Evolutionary conservation across 805 yeast genomes (phyloP), one percentile per base, ranked within the genome.

Genomic region (Starmera dryadoides): DNA sequence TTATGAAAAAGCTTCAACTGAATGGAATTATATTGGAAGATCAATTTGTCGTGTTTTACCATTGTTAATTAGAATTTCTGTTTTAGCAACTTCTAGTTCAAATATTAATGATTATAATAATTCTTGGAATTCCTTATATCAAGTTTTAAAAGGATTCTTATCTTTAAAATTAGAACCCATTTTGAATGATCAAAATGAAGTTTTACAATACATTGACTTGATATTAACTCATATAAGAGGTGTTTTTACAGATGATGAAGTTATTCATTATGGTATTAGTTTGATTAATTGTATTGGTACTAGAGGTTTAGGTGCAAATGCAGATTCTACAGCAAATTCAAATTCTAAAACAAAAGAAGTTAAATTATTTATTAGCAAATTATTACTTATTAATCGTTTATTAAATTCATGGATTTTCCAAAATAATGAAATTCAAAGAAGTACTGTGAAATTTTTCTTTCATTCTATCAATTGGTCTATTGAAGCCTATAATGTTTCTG

Each of bases 21-120:
- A 68, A 35, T 81, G 88, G 87, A 76, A 66, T 53, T 68, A 77
- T 29, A 65, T 75, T 34, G 79, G 85, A 4, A 67, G 86, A 52
- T 75, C 85, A 0, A 59, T 79, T 31, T 80, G 86, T 48, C 71
- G 88, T 37, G 67, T 76, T 9, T 67, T 77, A 16, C 67, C 77
- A 4, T 60, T 77, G 35, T 50, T 82, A 32, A 53, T 81, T 38
- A 70, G 69, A 42, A 41, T 73, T 6, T 58, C 75, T 2, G 53
- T 60, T 4, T 34, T 59, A 22, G 34, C 63, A 7, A 49, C 56
- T 3, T 42, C 46, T 25, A 38, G 39, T 6, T 39, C 41, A 7
- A 52, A 55, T 6, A 35, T 44, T 2, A 44, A 47, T 18, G 53
- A 49, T 6, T 58, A 60, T 48, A 53, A 49, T 30, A 31, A 36